Percentiles rank a stretch among this genome's conserved stretches.
Conservation (phyloP, 2,329 filamentous ascomycete species). For the Lecanicillium sp. region DNA sequence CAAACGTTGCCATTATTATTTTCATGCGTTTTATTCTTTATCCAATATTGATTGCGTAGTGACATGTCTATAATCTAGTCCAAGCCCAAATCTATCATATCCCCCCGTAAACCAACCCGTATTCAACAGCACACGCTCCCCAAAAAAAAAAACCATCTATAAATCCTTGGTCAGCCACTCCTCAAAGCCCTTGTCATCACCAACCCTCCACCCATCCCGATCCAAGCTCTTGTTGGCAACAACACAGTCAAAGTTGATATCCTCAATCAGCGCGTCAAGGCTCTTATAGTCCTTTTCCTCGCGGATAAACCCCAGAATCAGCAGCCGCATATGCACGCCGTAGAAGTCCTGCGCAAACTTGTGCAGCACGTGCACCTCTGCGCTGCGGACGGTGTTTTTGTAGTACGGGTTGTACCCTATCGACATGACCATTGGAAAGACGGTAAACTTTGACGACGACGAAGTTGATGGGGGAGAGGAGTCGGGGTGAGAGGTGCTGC, state of each 20-base stretch:
- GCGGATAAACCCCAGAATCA: slow-evolving; percentile 80
- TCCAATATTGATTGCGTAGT: too few relatives aligned
- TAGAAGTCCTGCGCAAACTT: slow-evolving; percentile 78
- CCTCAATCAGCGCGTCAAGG: slow-evolving; percentile 73
- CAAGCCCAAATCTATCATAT: too few relatives aligned
- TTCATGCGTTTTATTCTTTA: too few relatives aligned
- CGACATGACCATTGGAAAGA: slow-evolving; percentile 85
- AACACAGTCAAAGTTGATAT: slow-evolving; percentile 83
- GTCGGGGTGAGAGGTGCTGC: slow-evolving; percentile 27
- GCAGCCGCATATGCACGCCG: slow-evolving; percentile 65
- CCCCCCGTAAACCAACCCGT: too few relatives aligned
- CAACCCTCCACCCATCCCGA: slow-evolving; percentile 48
- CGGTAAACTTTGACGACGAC: slow-evolving; percentile 20
- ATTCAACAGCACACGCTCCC: too few relatives aligned
- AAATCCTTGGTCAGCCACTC: slow-evolving; percentile 24
- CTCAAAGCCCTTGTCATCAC: slow-evolving; percentile 16
- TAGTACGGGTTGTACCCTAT: slow-evolving; percentile 98
- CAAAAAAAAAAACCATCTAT: too few relatives aligned
- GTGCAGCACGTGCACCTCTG: slow-evolving; percentile 86
- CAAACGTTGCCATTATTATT: too few relatives aligned
- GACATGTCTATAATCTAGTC: too few relatives aligned
- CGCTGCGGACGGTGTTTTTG: slow-evolving; percentile 77
- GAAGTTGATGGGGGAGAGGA: slow-evolving; percentile 2
- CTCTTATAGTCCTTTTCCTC: slow-evolving; percentile 83
- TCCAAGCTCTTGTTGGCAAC: slow-evolving; percentile 68